Conservation (phyloP, 371 early-diverging fungal genomes). For the Mucor sp. region DNA sequence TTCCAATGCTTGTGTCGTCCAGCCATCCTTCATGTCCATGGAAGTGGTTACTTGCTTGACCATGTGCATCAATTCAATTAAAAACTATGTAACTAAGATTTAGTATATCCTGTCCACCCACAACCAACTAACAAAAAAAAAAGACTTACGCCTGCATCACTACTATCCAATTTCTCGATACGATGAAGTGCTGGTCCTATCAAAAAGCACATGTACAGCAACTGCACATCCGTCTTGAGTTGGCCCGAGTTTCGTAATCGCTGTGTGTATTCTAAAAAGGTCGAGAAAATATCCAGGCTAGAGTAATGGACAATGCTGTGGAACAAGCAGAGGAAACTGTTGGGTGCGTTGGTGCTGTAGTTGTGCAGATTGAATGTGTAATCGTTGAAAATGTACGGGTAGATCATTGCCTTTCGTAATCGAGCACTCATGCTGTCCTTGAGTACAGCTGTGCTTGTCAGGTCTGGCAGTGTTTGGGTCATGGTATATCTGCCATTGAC, state of each 20-base stretch:
- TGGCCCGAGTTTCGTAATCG: constrained; percentile 38
- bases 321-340: constrained; percentile 64
- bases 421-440: constrained; percentile 43
- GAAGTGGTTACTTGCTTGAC: constrained; percentile 48
- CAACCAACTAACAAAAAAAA: too few relatives aligned
- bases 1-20: constrained; percentile 55
- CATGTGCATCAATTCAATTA: constrained; percentile 53
- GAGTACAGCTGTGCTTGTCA: constrained; percentile 36
- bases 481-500: constrained; percentile 42
- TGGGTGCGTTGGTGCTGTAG: constrained; percentile 61
- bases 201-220: constrained; percentile 73
- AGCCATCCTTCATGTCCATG: constrained; percentile 54
- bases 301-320: constrained; percentile 68
- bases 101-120: too few relatives aligned
- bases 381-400: constrained; percentile 60
- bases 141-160: constrained; percentile 47
- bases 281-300: constrained; percentile 54
- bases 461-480: constrained; percentile 41
- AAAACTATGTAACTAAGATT: too few relatives aligned
- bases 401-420: constrained; percentile 51
- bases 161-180: constrained; percentile 57
- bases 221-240: constrained; percentile 70
- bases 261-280: constrained; percentile 42
- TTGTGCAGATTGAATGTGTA: constrained; percentile 66
- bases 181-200: constrained; percentile 77